Evolutionary conservation across 176 grass and related monocot species (phyloP), one percentile per base, ranked within the genome.

Genomic region (Areca catechu): DNA sequence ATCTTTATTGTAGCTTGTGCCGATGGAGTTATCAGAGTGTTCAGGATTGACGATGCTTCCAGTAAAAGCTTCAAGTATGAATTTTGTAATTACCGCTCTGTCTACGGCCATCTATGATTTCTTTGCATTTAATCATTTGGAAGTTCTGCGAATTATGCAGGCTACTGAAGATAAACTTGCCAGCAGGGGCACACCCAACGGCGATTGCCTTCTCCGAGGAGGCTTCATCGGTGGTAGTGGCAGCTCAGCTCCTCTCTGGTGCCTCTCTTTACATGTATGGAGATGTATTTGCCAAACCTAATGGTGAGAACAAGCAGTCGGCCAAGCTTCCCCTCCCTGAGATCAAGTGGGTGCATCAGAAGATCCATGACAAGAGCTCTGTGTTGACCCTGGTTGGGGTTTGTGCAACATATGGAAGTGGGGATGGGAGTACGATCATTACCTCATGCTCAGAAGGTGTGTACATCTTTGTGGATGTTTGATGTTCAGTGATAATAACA

Each of bases 31-130:
- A 62, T 92, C 15, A 80, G 93, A 54, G 34, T 98, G 17, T 92
- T 83, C 70, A 82, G 93, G 75, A 77, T 98, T 4, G 84, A 98
- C 50, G 87, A 92, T 64, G 83, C 70, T 4, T 92, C 87, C 22
- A 98, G 87, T 73, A 92, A 92, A 80, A 98, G 87, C 56, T 98
- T 98, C 66, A 98, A 92, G 86, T 97, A 82, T 57, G 74, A 19
- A 56, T 29, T 60, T 22, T 10, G 34, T 0, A 43, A 43, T 43
- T 7, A 43, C 34, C 2, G 7, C 10, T 43, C 14, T 43, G 34
- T 12, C 10, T 43, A 43, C 7, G 3, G 10, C 34, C 10, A 1
- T 37, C 34, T 29, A 43, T 43, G 5, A 20, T n/a, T 29, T 4
- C 51, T 18, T 17, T 25, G 23, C 60, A 53, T 14, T 7, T 27